Base-by-base conservation (phyloP, 306 rosid species). In the Lathyrus aphaca region DNA sequence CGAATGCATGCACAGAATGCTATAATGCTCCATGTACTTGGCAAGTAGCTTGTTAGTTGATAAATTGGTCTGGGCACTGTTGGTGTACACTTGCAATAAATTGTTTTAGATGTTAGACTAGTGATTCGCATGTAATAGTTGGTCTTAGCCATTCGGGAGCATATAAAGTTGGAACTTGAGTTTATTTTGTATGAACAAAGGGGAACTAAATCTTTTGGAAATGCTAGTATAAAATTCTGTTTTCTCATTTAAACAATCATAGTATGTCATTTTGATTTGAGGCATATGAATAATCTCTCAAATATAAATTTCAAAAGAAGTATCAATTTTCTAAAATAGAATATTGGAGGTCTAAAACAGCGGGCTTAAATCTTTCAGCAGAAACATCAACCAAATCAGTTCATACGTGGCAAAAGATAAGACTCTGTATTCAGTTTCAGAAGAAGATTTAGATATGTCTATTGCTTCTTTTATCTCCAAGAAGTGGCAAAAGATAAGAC, bases 1-100 rank as follows among this genome's bases (percentile, higher is more conserved):
- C 95, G 97, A 69, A 75, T 95, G 87, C 99, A 91, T 62, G 97
- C 99, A 40, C 99, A 95, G 74, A 95, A 91, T 72, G 97, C 99
- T 45, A 65, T 95, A 81, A 89, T 95, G 99, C 99, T 95, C 71
- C 86, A 89, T 77, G 77, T 83, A 70, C 89, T 95, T 60, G 97
- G 92, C 71, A 64, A 77, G 74, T 94, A 71, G 81, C 21, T 53
- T 9, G 37, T 37, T 53, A 37, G 43, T 49, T 32, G 48, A 23
- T 59, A 29, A 23, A 35, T 50, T 46, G 54, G 49, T 25, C n/a
- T 60, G 50, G 48, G 69, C 62, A 14, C 6, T 40, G 21, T 25
- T 25, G 12, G 13, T 44, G 55, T 63, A 18, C 58, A 29, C 67
- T 65, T 19, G 27, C 66, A 27, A 64, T 55, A 54, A 14, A 27